Percentiles rank a stretch among this genome's conserved stretches.
Evolutionary conservation across 2,329 filamentous ascomycete genomes (phyloP).

Genomic region (Colletotrichum kahawae): DNA sequence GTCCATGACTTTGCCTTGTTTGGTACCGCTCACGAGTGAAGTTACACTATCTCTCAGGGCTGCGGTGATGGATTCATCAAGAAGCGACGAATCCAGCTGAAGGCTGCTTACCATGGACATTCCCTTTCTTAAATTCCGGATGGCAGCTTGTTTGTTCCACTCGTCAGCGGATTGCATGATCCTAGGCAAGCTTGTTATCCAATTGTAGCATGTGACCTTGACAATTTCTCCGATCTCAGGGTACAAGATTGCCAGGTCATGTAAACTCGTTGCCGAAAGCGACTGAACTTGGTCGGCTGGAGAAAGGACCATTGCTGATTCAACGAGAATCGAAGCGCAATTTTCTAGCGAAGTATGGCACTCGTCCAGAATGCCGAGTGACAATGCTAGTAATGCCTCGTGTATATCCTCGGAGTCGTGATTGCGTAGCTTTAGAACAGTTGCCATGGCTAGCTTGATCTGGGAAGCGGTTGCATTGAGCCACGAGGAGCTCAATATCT

Average conservation of each 20-base stretch:
- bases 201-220: constrained; percentile 76
- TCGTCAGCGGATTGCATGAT: constrained; percentile 87
- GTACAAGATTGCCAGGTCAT: constrained; percentile 67
- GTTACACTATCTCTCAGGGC: constrained; percentile 78
- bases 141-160: constrained; percentile 70
- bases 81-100: constrained; percentile 66
- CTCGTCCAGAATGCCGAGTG: constrained; percentile 76
- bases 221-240: constrained; percentile 66
- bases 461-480: constrained; percentile 80
- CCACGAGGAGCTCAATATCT: constrained; percentile 65
- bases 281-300: constrained; percentile 48
- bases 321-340: constrained; percentile 74
- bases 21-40: constrained; percentile 40
- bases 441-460: constrained; percentile 81
- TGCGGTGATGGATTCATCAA: constrained; percentile 70
- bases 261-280: constrained; percentile 55
- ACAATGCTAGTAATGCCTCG: constrained; percentile 71
- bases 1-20: constrained; percentile 33
- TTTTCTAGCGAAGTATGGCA: constrained; percentile 76
- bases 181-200: constrained; percentile 80
- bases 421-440: constrained; percentile 75
- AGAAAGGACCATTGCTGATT: constrained; percentile 77
- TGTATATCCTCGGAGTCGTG: constrained; percentile 75
- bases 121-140: constrained; percentile 78
- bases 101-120: constrained; percentile 69